Conservation (phyloP, 139 green algal genomes). For the Microglena sp. region DNA sequence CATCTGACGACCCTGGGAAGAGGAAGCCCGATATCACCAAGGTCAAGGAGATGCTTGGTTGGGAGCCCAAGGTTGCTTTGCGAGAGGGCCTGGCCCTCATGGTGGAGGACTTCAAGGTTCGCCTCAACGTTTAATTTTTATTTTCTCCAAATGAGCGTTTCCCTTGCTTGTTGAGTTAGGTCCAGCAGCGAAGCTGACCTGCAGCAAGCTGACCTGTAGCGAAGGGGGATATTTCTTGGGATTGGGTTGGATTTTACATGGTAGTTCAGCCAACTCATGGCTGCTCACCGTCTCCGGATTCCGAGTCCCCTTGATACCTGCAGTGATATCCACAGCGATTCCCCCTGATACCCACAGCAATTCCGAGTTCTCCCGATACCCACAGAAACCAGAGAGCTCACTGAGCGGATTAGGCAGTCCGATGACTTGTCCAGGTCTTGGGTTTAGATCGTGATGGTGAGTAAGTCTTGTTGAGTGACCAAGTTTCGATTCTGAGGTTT, state of each 20-base stretch:
- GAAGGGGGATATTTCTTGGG: neutral
- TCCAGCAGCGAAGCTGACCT: neutral
- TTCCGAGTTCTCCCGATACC: no score
- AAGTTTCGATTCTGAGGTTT: no score
- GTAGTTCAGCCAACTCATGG: neutral
- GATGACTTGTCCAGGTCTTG: no score
- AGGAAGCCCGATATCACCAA: constrained; percentile 81
- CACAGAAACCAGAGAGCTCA: no score
- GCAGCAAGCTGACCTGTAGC: neutral
- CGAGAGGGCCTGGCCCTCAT: constrained; percentile 78
- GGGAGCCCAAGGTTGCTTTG: constrained; percentile 88
- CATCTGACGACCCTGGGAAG: constrained; percentile 81
- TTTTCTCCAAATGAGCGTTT: neutral
- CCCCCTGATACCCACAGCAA: no score
- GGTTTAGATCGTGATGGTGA: no score
- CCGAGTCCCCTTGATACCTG: no score
- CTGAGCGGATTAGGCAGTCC: no score
- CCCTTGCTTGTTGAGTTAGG: neutral
- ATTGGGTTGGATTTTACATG: constrained; percentile 62
- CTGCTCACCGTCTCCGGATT: no score
- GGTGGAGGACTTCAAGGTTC: constrained; percentile 89
- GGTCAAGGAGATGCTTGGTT: constrained; percentile 72
- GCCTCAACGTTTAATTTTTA: constrained; percentile 17
- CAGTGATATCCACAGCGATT: no score
- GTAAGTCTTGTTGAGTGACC: no score